phyloP scores from a whole-genome alignment of 495 filamentous ascomycete species.

The Aspergillus saccharolyticus region DNA sequence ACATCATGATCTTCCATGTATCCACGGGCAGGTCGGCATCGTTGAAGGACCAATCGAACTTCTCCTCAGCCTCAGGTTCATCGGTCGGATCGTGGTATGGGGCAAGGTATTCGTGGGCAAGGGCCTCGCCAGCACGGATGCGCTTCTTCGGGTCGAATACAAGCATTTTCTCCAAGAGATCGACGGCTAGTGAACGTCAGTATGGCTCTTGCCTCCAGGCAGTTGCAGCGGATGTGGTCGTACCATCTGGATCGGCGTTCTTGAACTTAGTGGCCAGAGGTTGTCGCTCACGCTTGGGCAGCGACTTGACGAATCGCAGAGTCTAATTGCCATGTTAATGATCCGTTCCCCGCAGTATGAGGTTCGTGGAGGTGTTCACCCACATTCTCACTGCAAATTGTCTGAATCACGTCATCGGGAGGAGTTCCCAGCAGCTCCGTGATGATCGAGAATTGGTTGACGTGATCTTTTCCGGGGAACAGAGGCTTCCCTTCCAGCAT shows the following conservation, averaged over 20 bases:
- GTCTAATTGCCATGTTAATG: slow-evolving; percentile 54
- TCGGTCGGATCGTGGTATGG: slow-evolving; percentile 97
- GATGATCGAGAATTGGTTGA: slow-evolving; percentile 99
- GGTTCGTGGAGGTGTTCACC: slow-evolving; percentile 22
- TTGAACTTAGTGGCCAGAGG: slow-evolving; percentile 89
- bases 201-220: not conserved
- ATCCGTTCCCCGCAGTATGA: not conserved
- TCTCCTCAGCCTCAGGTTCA: slow-evolving; percentile 92
- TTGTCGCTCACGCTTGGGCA: slow-evolving; percentile 92
- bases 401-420: slow-evolving; percentile 96
- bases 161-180: slow-evolving; percentile 92
- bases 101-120: slow-evolving; percentile 87
- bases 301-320: slow-evolving; percentile 91
- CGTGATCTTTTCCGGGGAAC: slow-evolving; percentile 98
- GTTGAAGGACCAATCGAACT: slow-evolving; percentile 99
- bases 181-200: slow-evolving; percentile 61
- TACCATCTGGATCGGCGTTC: slow-evolving; percentile 91
- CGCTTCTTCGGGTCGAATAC: slow-evolving; percentile 95
- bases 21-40: slow-evolving; percentile 96
- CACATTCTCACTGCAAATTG: slow-evolving; percentile 97
- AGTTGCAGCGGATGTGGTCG: slow-evolving; percentile 14
- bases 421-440: slow-evolving; percentile 97
- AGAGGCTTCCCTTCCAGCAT: slow-evolving; percentile 98
- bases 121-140: slow-evolving; percentile 74
- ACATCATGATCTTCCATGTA: slow-evolving; percentile 99